A percentile compares a stretch with the other conserved stretches of the same genome.
Conservation (phyloP, 371 early-diverging fungal species). For the Mortierella sp. region DNA sequence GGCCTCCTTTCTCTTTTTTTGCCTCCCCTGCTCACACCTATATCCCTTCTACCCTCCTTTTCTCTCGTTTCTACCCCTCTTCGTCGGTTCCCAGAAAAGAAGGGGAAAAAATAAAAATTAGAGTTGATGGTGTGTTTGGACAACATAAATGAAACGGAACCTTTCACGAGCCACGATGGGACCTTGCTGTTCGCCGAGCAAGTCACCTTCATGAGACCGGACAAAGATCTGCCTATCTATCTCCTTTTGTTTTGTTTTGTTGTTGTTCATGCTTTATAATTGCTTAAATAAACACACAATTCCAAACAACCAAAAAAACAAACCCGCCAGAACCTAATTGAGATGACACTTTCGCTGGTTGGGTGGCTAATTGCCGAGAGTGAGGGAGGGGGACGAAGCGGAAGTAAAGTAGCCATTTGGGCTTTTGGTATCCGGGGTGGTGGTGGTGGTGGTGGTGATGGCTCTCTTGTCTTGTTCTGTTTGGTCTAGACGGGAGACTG, state of each 20-base stretch:
- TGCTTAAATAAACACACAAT: conserved; percentile 1
- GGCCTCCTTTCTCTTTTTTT: background rate
- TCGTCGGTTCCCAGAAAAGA: background rate
- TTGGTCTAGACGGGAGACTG: too few relatives aligned
- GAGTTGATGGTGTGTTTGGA: background rate
- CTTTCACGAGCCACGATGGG: conserved; percentile 4
- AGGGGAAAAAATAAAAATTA: background rate
- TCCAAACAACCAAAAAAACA: background rate
- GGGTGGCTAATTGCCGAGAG: too few relatives aligned
- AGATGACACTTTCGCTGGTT: background rate
- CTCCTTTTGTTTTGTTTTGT: too few relatives aligned
- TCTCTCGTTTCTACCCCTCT: background rate
- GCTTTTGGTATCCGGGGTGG: too few relatives aligned
- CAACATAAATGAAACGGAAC: conserved; percentile 8
- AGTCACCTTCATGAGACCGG: background rate
- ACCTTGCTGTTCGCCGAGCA: background rate
- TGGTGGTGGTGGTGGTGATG: too few relatives aligned
- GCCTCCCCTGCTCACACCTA: too few relatives aligned
- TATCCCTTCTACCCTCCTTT: background rate
- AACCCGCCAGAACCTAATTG: background rate
- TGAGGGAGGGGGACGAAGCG: too few relatives aligned
- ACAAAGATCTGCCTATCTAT: background rate
- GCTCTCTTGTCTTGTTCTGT: background rate
- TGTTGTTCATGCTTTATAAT: too few relatives aligned
- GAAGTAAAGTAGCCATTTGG: too few relatives aligned